Percentiles rank a stretch among this genome's conserved stretches.
phyloP scores from a whole-genome alignment of 2,329 filamentous ascomycete species.

The Lecanoromycetidae sp. region DNA sequence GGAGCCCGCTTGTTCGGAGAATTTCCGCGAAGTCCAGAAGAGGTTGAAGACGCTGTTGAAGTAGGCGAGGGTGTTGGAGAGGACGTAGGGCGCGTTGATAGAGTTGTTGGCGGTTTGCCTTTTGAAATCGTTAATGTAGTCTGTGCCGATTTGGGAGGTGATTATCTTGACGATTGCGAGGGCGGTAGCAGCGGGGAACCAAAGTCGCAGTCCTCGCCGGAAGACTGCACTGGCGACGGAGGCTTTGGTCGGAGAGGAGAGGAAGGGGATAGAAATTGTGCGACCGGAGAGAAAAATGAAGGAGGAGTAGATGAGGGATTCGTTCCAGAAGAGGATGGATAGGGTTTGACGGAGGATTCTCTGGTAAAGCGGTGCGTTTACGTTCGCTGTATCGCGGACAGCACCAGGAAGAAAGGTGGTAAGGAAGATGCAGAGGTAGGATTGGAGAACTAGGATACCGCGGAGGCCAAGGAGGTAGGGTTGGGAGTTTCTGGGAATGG shows the following conservation, averaged over 20 bases:
- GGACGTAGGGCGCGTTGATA: slow-evolving; percentile 25
- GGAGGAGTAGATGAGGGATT: slow-evolving; percentile 34
- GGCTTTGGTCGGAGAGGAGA: slow-evolving; percentile 26
- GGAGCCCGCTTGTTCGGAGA: slow-evolving; percentile 30
- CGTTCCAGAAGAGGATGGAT: slow-evolving; percentile 36
- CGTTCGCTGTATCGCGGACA: slow-evolving; percentile 26
- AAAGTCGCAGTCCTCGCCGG: slow-evolving; percentile 32
- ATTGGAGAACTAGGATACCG: slow-evolving; percentile 32
- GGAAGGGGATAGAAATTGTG: slow-evolving; percentile 31
- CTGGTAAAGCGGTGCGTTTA: slow-evolving; percentile 30
- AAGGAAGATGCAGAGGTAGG: slow-evolving; percentile 36
- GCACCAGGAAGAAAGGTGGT: slow-evolving; percentile 33
- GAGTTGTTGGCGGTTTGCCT: slow-evolving; percentile 27
- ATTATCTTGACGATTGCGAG: slow-evolving; percentile 30
- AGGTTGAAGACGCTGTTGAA: slow-evolving; percentile 37
- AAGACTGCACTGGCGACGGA: slow-evolving; percentile 32
- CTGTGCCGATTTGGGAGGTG: slow-evolving; percentile 24
- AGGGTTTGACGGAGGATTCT: slow-evolving; percentile 33
- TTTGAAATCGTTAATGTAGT: slow-evolving; percentile 31
- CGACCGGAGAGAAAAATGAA: slow-evolving; percentile 37
- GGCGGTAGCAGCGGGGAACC: slow-evolving; percentile 30
- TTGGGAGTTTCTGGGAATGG: slow-evolving; percentile 3
- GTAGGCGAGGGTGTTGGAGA: slow-evolving; percentile 31
- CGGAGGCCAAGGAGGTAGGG: slow-evolving; percentile 33
- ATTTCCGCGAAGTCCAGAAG: slow-evolving; percentile 34